These are phyloP conservation scores for Berkeleyomyces basicola DNA, from an alignment of 2,329 filamentous ascomycete genomes.

Conservation along the genomic window DNA sequence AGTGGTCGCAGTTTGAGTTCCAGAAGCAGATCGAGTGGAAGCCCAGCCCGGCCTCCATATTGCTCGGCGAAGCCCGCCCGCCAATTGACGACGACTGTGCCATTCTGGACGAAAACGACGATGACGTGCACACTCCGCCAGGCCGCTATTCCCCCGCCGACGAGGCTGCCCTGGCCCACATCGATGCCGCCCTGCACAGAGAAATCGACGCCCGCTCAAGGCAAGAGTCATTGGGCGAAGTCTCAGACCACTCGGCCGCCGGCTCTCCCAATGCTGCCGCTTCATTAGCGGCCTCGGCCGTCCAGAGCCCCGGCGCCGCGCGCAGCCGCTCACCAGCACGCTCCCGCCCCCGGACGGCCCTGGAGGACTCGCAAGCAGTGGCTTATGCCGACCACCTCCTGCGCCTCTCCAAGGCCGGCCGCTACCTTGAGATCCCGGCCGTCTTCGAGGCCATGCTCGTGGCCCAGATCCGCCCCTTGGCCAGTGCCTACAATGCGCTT, in stretches of 20 bases:
- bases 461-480: constrained; percentile 63
- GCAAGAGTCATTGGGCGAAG: constrained; percentile 29
- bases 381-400: constrained; percentile 65
- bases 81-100: constrained; percentile 7
- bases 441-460: constrained; percentile 83
- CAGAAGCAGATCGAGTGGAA: constrained; percentile 84
- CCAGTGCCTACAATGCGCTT: constrained; percentile 82
- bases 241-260: constrained; percentile 24
- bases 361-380: constrained; percentile 45
- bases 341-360: constrained; percentile 40
- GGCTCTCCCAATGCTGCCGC: constrained; percentile 21
- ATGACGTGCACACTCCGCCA: constrained; percentile 16
- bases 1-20: constrained; percentile 87
- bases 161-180: constrained; percentile 54
- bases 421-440: constrained; percentile 75
- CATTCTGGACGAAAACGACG: constrained; percentile 14
- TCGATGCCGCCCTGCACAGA: constrained; percentile 68
- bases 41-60: constrained; percentile 37
- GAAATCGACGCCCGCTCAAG: constrained; percentile 45
- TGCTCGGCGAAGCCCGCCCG: constrained; percentile 29
- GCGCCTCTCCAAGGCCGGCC: constrained; percentile 51
- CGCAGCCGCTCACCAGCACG: constrained; percentile 28
- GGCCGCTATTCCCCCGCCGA: constrained; percentile 24
- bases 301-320: constrained; percentile 26
- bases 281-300: constrained; percentile 25